Base-by-base conservation (phyloP, 306 rosid species). In the Senna tora region DNA sequence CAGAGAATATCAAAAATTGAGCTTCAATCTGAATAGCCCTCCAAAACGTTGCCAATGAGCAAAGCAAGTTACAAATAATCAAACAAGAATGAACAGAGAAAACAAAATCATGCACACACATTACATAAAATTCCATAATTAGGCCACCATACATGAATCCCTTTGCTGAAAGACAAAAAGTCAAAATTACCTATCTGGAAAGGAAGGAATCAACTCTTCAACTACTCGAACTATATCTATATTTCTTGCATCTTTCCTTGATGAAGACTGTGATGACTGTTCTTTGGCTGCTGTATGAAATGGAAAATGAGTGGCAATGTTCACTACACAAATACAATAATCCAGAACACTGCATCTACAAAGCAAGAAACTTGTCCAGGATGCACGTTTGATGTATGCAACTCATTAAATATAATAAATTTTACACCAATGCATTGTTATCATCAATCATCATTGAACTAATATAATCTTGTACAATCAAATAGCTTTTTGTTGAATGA, bases 101-200 rank as follows among this genome's bases (percentile, higher is more conserved):
- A 69, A 55, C n/a, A 66, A 30, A 70, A 79, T 41, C 62, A 60
- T 15, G 10, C 19, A 67, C 20, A 22, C 19, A 67, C 20, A 22
- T 38, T 32, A 55, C 21, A 32, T 54, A 72, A 14, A 46, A 51
- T 50, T 41, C 53, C 15, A 41, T 22, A 53, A 38, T 20, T 19
- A 74, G 39, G 51, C 57, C 36, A 42, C 19, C 38, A 71, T 38
- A 42, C 15, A 36, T 36, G 32, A 32, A 11, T 16, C 38, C 9
- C 55, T 47, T 49, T 38, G 55, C 57, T 14, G 65, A 73, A 76
- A 60, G 22, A 28, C 4, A 9, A 14, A 9, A 34, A 21, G 67
- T 54, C 77, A 42, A 54, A 77, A 53, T 32, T 86, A 93, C 97
- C 95, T 89, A 50, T 84, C 60, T 30, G 96, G 77, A 74, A 89